Percentiles rank a stretch among this genome's conserved stretches.
Conservation (phyloP, 441 rosid species). For the Viola pubescens region DNA sequence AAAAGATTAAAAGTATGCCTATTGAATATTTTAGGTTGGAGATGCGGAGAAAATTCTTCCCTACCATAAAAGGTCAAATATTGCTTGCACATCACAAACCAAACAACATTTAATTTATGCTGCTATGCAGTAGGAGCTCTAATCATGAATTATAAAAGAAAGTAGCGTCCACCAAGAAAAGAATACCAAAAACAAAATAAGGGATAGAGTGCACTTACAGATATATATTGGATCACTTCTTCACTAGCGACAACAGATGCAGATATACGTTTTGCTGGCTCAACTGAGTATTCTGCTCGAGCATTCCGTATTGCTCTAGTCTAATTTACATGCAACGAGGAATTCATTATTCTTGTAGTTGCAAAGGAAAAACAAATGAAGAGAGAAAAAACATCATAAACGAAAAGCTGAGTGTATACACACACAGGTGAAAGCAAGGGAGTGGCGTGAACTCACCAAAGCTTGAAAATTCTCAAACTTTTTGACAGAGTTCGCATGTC, state of each 20-base stretch:
- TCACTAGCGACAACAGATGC: slow-evolving; percentile 76
- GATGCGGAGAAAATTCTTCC: too few species aligned
- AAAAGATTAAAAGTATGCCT: too few species aligned
- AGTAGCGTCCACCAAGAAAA: too few species aligned
- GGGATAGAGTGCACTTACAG: slow-evolving; percentile 43
- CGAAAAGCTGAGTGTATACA: not conserved
- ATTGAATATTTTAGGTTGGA: too few species aligned
- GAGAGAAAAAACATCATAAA: not conserved
- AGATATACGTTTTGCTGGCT: slow-evolving; percentile 91
- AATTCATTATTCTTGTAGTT: slow-evolving; percentile 7
- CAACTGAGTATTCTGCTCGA: slow-evolving; percentile 93
- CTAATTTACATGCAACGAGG: slow-evolving; percentile 29
- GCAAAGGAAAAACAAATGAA: not conserved
- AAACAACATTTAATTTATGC: too few species aligned
- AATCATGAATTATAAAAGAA: too few species aligned
- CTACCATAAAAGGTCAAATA: too few species aligned
- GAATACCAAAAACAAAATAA: not conserved
- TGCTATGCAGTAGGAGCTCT: too few species aligned
- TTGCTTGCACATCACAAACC: too few species aligned
- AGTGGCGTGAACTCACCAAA: slow-evolving; percentile 45
- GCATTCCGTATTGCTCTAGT: slow-evolving; percentile 87
- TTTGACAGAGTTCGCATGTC: slow-evolving; percentile 42
- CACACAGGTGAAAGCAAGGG: slow-evolving; percentile 7
- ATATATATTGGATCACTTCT: slow-evolving; percentile 74
- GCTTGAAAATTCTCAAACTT: slow-evolving; percentile 85